phyloP scores from a whole-genome alignment of 1,284 basidiomycete genomes.

The Malassezia arunalokei region DNA sequence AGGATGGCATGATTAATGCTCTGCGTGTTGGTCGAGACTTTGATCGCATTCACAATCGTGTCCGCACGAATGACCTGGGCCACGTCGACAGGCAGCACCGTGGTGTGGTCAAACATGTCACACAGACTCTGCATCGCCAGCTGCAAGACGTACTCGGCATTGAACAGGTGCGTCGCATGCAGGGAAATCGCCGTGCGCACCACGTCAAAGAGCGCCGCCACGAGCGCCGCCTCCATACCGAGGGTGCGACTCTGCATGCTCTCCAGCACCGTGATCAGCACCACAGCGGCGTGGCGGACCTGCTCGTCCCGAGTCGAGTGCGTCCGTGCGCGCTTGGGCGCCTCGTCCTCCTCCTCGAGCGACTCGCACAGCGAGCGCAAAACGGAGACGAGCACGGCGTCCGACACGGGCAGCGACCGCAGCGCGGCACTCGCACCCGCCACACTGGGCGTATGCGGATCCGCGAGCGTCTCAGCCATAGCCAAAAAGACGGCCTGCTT shows the following conservation, averaged over 20 bases:
- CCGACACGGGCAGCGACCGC: slow-evolving; percentile 24
- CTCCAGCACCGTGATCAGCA: slow-evolving; percentile 55
- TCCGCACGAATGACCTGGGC: slow-evolving; percentile 31
- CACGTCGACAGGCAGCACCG: slow-evolving; percentile 21
- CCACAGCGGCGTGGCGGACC: slow-evolving; percentile 21
- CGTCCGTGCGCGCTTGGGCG: slow-evolving; percentile 24
- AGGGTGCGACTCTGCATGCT: slow-evolving; percentile 57
- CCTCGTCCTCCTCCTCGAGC: slow-evolving; percentile 50
- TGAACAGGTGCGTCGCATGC: slow-evolving; percentile 50
- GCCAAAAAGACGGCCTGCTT: slow-evolving; percentile 54
- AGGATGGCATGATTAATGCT: slow-evolving; percentile 85
- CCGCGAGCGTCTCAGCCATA: slow-evolving; percentile 44
- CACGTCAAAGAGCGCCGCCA: slow-evolving; percentile 63
- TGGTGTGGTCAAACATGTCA: slow-evolving; percentile 51
- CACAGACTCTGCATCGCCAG: slow-evolving; percentile 63
- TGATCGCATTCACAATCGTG: slow-evolving; percentile 38
- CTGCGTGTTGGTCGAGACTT: slow-evolving; percentile 68
- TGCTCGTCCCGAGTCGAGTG: slow-evolving; percentile 21
- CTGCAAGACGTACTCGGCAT: slow-evolving; percentile 75
- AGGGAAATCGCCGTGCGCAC: slow-evolving; percentile 59
- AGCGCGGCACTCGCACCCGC: slow-evolving; percentile 21
- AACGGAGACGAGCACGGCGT: slow-evolving; percentile 54
- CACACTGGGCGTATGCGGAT: slow-evolving; percentile 18
- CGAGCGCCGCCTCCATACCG: slow-evolving; percentile 59
- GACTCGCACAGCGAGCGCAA: slow-evolving; percentile 54